phyloP scores from a whole-genome alignment of 2,329 filamentous ascomycete species.

The Fusarium temperatum region DNA sequence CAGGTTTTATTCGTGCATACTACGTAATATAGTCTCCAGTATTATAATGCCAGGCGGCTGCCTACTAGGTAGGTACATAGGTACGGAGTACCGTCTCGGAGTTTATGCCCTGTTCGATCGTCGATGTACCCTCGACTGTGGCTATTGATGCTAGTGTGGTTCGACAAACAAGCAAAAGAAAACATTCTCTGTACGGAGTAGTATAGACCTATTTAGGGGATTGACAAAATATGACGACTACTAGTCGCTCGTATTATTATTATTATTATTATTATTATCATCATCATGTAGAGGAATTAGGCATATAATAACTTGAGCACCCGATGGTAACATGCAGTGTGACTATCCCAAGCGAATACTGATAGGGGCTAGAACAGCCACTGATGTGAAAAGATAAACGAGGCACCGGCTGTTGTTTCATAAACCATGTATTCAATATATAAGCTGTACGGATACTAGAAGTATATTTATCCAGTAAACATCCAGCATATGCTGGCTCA shows the following conservation, averaged over 20 bases:
- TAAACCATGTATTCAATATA: neutral
- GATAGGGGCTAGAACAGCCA: neutral
- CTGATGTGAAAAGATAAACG: neutral
- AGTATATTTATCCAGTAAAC: neutral
- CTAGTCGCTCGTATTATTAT: neutral
- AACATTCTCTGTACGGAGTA: neutral
- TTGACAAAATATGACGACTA: neutral
- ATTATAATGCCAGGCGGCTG: neutral
- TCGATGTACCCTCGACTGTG: neutral
- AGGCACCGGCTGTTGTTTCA: neutral
- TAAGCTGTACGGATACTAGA: neutral
- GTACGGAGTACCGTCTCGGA: neutral
- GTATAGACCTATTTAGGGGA: neutral
- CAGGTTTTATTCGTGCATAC: neutral
- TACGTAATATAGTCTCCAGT: neutral
- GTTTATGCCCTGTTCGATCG: conserved; percentile 1
- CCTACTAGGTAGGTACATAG: neutral
- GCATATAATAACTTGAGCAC: neutral
- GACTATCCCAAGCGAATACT: neutral
- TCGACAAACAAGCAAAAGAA: neutral
- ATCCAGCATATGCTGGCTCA: neutral
- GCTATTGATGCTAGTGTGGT: neutral
- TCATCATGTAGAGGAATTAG: neutral
- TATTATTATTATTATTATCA: neutral
- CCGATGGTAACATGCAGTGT: neutral